Evolutionary conservation across 129 eudicot species (phyloP), one percentile per base, ranked within the genome.

Genomic region (Mikania micrantha): DNA sequence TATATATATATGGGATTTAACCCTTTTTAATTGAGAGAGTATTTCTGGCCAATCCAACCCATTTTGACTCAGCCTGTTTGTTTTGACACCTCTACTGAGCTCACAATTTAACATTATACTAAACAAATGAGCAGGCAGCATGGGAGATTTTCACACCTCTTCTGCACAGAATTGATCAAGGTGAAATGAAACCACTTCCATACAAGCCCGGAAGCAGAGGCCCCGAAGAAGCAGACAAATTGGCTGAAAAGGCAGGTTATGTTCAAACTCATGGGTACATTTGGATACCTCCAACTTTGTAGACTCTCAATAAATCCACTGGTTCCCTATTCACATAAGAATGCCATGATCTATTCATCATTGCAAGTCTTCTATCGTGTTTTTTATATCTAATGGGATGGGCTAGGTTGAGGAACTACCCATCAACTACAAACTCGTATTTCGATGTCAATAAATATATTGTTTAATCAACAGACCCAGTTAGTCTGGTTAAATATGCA

Each of bases 71-170:
- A 13, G n/a, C 45, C 67, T 1, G 3, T 48, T 16, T 49, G 7
- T 10, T 69, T 13, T 20, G 9, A 67, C 28, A 13, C 52, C 15
- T 25, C 13, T 29, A 25, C 40, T n/a, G 12, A 38, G 21, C 21
- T 50, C 28, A 9, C 49, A 49, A 69, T 60, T 38, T 69, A 13
- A 25, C 27, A 15, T 13, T 68, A 9, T 41, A 10, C 24, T 56
- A 27, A 41, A 19, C 3, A 24, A 24, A 22, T 24, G 77, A 48
- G 11, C 74, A 91, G 97, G 96, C 80, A 56, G 97, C 97, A 3
- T 91, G 97, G 97, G 88, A 91, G 88, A 91, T 91, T 25, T 88
- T 91, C 75, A 91, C 96, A 19, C 96, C 97, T 66, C 79, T 88
- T 19, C 85, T 91, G 36, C 94, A 91, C 91, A 85, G 81, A 81